Base-by-base conservation (phyloP, 148 eudicot genomes). In the Vaccinium corymbosum region DNA sequence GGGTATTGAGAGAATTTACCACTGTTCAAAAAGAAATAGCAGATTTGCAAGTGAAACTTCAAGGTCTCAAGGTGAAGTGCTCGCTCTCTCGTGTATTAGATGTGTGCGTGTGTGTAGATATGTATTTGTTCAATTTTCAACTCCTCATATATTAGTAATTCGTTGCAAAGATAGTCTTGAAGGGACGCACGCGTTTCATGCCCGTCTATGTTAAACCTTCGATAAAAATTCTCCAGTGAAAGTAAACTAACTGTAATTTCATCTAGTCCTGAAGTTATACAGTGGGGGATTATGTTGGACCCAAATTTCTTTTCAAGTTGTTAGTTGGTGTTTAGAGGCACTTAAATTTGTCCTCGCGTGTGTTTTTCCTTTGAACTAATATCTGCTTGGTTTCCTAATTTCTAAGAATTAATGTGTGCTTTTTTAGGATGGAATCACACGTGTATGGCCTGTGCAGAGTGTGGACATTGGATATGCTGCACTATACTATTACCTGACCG, bases 41-140 rank as follows among this genome's bases (percentile, higher is more conserved):
- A 74, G 99, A 97, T 90, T 87, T 94, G 80, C 98, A 97, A 93
- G 99, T 97, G 68, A 98, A 97, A 88, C 93, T 97, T 85, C 98
- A 95, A 89, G 99, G 99, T 52, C 90, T 98, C 89, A 97, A 97
- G 97, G 99, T 97, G 83, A 90, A 56, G 55, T 71, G 61, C 0
- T 29, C 66, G 49, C 62, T 53, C 78, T 85, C 46, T 22, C 15
- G 20, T 8, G 7, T 82, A 56, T 52, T 83, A 52, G 14, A 27
- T 4, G 38, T 27, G 16, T 27, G 73, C 20, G 25, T n/a, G 6
- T 27, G 13, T 68, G 17, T 6, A 22, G 16, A 13, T 38, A 38
- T 38, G 4, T 38, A 38, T 42, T 42, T 6, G 52, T 42, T 19
- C 42, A 29, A 51, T 25, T 38, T 78, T 50, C 16, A 50, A 9